Conservation (phyloP, 1,284 basidiomycete genomes). For the Cutaneotrichosporon mucoides region DNA sequence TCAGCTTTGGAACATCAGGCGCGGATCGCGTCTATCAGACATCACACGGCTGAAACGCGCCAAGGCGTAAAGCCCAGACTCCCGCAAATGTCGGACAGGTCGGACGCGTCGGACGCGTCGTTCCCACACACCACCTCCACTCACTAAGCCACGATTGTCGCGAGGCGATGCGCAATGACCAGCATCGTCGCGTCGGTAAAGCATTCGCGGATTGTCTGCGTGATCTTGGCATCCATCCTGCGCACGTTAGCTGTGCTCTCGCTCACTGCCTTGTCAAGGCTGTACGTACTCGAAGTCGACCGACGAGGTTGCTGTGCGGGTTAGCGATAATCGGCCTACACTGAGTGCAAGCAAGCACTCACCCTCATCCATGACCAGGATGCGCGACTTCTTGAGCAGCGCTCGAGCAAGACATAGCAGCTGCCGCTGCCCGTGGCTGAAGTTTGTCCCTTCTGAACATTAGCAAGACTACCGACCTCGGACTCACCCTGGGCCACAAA, state of each 20-base stretch:
- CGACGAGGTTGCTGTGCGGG: constrained; percentile 69
- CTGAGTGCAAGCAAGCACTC: no score
- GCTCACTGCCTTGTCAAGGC: no score
- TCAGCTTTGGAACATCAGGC: no score
- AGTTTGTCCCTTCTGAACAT: constrained; percentile 58
- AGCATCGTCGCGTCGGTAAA: constrained; percentile 62
- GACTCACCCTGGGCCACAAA: constrained; percentile 36
- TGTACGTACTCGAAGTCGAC: constrained; percentile 63
- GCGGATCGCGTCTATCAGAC: no score
- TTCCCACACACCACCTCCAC: no score
- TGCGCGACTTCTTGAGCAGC: constrained; percentile 63
- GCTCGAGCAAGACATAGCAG: constrained; percentile 68
- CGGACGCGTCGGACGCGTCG: no score
- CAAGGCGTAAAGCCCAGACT: no score
- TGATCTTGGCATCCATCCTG: constrained; percentile 68
- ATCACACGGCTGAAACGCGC: no score
- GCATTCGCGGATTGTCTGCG: constrained; percentile 67
- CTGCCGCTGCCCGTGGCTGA: constrained; percentile 72
- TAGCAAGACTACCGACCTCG: constrained; percentile 5
- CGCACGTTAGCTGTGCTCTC: constrained; percentile 4
- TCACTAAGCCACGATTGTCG: constrained; percentile 50
- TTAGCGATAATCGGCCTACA: no score
- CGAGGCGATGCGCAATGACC: constrained; percentile 70
- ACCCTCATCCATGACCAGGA: constrained; percentile 55
- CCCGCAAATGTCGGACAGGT: no score